These are phyloP conservation scores for Hydnum rufescens DNA, from an alignment of 768 basidiomycete species.

Conservation along the genomic window DNA sequence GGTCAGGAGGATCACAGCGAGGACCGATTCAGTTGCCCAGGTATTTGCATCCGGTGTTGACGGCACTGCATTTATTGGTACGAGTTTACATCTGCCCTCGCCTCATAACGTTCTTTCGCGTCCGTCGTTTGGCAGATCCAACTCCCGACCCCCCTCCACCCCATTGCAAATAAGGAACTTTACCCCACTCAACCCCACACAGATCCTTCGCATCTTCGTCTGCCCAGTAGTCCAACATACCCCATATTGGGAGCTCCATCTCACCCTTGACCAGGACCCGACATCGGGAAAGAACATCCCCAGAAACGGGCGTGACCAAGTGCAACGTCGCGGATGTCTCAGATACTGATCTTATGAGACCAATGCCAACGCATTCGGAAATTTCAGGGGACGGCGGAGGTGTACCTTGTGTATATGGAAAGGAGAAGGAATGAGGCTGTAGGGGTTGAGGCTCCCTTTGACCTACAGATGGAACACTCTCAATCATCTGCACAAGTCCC, in stretches of 20 bases:
- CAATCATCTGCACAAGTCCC: conserved; percentile 40
- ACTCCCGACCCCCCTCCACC: background rate
- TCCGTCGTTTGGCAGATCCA: background rate
- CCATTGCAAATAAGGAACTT: conserved; percentile 32
- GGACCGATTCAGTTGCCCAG: too few species aligned
- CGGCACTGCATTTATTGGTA: too few species aligned
- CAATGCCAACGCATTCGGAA: conserved; percentile 58
- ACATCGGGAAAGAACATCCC: conserved; percentile 22
- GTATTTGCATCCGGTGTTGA: too few species aligned
- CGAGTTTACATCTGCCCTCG: conserved; percentile 1
- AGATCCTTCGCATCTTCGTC: conserved; percentile 13
- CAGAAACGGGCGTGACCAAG: conserved; percentile 59
- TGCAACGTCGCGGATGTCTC: conserved; percentile 30
- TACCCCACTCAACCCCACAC: conserved; percentile 28
- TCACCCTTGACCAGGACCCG: conserved; percentile 61
- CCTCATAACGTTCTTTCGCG: background rate
- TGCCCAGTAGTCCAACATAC: conserved; percentile 51
- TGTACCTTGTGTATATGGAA: conserved; percentile 41
- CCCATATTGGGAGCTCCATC: conserved; percentile 73
- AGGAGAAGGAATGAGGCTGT: conserved; percentile 1
- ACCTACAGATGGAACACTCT: conserved; percentile 22
- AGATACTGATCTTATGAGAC: conserved; percentile 39
- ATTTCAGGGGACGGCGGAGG: conserved; percentile 34
- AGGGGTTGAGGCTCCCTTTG: background rate
- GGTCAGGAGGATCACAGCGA: too few species aligned